Base-by-base conservation (phyloP, 2,329 filamentous ascomycete genomes). In the Dryadomyces quercus-mongolicae region DNA sequence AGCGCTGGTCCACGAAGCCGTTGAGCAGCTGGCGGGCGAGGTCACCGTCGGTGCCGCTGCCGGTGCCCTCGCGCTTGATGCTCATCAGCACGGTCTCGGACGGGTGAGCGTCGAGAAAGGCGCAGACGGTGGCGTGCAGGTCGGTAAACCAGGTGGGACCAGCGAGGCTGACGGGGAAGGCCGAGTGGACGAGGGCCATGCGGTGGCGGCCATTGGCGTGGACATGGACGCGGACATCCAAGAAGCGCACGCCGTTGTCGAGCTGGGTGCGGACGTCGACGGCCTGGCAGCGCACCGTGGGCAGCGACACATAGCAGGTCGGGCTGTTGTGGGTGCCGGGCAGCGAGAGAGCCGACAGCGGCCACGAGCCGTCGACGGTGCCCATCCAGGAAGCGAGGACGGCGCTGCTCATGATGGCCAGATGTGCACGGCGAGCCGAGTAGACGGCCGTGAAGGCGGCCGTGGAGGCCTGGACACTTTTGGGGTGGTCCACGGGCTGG, bases 281-380 rank as follows among this genome's bases (percentile, higher is more conserved):
- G 38, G 87, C 84, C 71, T 98, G 93, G 69, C 93, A 97, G 43
- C 93, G 86, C 25, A 97, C 93, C 1, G 89, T 95, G 1, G 93
- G 93, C 5, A 96, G 78, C 13, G 93, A 91, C 50, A 81, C 78
- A 73, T 94, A 78, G 70, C 81, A 85, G 10, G 91, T 94, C 7
- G 93, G 88, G 18, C 87, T 88, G 71, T 98, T 97, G 74, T 98
- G 93, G 0, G 93, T 96, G 59, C 93, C 93, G 0, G 93, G 93
- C 58, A 97, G 93, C 51, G 86, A 93, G 51, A 98, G 80, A 2
- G 85, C 78, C 1, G 88, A 86, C 5, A 97, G 74, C 1, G 88
- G 82, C 52, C 81, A 85, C 20, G 82, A 76, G 63, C 91, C 80
- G 57, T 77, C 74, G 45, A 97, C 75, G 57, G 83, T 76, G 55